Base-by-base conservation (phyloP, 2,329 filamentous ascomycete species). In the Colletotrichum cuscutae region DNA sequence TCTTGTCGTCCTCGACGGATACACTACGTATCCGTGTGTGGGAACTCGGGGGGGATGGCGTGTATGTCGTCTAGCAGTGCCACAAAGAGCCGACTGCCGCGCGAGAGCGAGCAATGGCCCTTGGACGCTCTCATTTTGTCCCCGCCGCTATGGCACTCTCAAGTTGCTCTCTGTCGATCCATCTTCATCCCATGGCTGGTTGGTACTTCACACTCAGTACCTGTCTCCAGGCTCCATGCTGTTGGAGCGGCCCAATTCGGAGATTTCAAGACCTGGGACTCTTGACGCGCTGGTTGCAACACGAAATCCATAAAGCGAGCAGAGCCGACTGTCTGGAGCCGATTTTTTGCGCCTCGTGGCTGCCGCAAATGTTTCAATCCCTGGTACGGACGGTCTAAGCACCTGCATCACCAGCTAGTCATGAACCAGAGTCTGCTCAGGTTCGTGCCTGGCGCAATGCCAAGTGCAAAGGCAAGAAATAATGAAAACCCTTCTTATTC, bases 31-130 rank as follows among this genome's bases (percentile, higher is more conserved):
- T 35, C 32, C 32, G 71, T 76, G 73, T 32, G 63, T 58, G 63
- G 60, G 56, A 52, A 49, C 67, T 64, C 24, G 60, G 37, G 28
- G 49, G 37, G 46, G 53, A 56, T 72, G 70, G 70, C 70, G 70
- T 72, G 66, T 71, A 72, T 19, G 66, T 72, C 66, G 70, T 61
- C 66, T 72, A 72, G 66, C 60, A 26, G 32, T 61, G 70, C 42
- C 61, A 65, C 60, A 53, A 59, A 61, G 70, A 72, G 66, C 70
- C 66, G 70, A 72, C 66, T 72, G 66, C 70, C 70, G 70, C 70
- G 66, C 35, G 52, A 69, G 66, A 42, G 35, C 24, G 58, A 72
- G 60, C 42, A 54, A 65, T n/a, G 58, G 58, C 61, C 66, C 54
- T 60, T 60, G 70, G 15, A 49, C 53, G 53, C 42, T 24, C 59